A percentile compares a stretch with the other conserved stretches of the same genome.
phyloP scores from a whole-genome alignment of 768 basidiomycete genomes.

The Tephrocybe rancida region DNA sequence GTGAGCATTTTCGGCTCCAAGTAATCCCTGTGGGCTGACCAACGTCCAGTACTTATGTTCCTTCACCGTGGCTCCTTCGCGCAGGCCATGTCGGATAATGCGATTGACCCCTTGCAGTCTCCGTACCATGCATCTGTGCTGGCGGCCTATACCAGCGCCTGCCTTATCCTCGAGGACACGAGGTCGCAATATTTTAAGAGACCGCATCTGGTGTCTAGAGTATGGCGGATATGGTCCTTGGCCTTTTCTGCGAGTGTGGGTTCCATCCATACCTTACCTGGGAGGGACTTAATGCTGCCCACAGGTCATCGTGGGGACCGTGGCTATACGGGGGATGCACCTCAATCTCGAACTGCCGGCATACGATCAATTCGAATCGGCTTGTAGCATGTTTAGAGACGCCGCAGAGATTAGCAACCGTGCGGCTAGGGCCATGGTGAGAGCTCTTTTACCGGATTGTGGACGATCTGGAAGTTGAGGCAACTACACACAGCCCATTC shows the following conservation, averaged over 20 bases:
- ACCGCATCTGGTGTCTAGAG: slow-evolving; percentile 47
- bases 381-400: slow-evolving; percentile 44
- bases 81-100: slow-evolving; percentile 51
- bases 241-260: slow-evolving; percentile 58
- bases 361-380: slow-evolving; percentile 45
- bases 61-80: slow-evolving; percentile 62
- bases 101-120: slow-evolving; percentile 47
- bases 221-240: slow-evolving; percentile 64
- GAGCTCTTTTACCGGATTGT: slow-evolving; percentile 7
- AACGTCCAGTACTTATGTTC: slow-evolving; percentile 47
- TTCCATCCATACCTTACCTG: background rate
- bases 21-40: slow-evolving; percentile 11
- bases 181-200: slow-evolving; percentile 42
- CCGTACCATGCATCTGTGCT: slow-evolving; percentile 53
- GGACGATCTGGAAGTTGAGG: background rate
- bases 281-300: background rate
- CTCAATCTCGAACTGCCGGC: slow-evolving; percentile 48
- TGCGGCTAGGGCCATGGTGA: slow-evolving; percentile 52
- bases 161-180: slow-evolving; percentile 43
- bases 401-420: slow-evolving; percentile 49
- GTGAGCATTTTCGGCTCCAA: slow-evolving; percentile 27
- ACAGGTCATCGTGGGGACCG: slow-evolving; percentile 56
- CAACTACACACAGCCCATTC: slow-evolving; percentile 38
- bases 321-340: slow-evolving; percentile 48
- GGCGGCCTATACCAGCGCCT: slow-evolving; percentile 54